Conservation (phyloP, 2,329 filamentous ascomycete species). For the Trichoderma sp. region DNA sequence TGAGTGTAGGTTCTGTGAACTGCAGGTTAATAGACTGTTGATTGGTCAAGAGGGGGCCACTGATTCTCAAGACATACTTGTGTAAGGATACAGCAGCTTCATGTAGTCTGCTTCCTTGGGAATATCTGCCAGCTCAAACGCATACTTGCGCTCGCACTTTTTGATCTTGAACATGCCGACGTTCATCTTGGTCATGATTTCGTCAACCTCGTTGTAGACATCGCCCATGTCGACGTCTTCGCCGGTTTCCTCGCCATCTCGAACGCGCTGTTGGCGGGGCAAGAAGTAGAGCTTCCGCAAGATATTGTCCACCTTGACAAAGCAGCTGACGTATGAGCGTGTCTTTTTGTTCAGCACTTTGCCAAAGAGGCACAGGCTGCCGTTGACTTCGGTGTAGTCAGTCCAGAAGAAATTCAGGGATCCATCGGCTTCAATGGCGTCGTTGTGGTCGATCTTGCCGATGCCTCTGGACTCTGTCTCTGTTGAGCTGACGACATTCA, state of each 20-base stretch:
- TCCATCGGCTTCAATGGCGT: conserved; percentile 92
- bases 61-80: conserved; percentile 53
- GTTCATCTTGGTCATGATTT: conserved; percentile 81
- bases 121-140: conserved; percentile 85
- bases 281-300: conserved; percentile 90
- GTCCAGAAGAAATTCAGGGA: conserved; percentile 95
- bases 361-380: conserved; percentile 89
- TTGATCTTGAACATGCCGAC: conserved; percentile 95
- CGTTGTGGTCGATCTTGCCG: conserved; percentile 79
- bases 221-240: conserved; percentile 85
- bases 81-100: conserved; percentile 94
- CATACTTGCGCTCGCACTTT: conserved; percentile 84
- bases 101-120: conserved; percentile 90
- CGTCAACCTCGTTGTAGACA: conserved; percentile 87
- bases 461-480: conserved; percentile 62
- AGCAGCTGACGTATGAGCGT: conserved; percentile 80
- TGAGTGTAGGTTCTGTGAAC: conserved; percentile 62
- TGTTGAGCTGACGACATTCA: conserved; percentile 82
- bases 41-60: not conserved
- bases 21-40: conserved; percentile 29
- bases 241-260: conserved; percentile 65
- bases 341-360: conserved; percentile 91
- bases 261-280: conserved; percentile 65
- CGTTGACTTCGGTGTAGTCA: conserved; percentile 91
- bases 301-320: conserved; percentile 94